phyloP scores from a whole-genome alignment of 2,329 filamentous ascomycete species.

The Penicillium sumatraense region DNA sequence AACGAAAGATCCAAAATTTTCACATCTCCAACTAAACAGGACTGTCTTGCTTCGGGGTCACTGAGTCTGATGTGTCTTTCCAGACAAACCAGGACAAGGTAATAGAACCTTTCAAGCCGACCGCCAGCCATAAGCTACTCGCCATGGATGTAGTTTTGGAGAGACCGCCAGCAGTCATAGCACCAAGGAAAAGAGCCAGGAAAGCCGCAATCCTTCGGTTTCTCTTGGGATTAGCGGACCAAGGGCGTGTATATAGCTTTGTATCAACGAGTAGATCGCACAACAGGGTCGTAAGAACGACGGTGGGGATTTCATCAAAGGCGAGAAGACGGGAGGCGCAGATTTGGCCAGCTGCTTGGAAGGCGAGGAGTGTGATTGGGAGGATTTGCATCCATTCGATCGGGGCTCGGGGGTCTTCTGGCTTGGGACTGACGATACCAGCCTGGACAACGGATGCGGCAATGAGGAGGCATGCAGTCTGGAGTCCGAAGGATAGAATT shows the following conservation, averaged over 20 bases:
- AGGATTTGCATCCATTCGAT: slow-evolving; percentile 44
- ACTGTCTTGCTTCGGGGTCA: slow-evolving; percentile 7
- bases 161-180: slow-evolving; percentile 46
- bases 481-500: slow-evolving; percentile 44
- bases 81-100: slow-evolving; percentile 44
- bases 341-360: slow-evolving; percentile 39
- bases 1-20: not conserved
- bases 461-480: slow-evolving; percentile 39
- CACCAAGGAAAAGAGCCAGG: slow-evolving; percentile 44
- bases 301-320: slow-evolving; percentile 37
- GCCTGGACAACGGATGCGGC: slow-evolving; percentile 42
- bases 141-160: slow-evolving; percentile 41
- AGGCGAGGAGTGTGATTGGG: slow-evolving; percentile 38
- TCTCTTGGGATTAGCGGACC: slow-evolving; percentile 35
- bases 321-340: slow-evolving; percentile 33
- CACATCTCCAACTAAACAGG: not conserved
- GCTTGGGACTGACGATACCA: slow-evolving; percentile 35
- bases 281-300: slow-evolving; percentile 34
- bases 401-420: slow-evolving; percentile 34
- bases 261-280: slow-evolving; percentile 15
- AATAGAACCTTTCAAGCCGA: slow-evolving; percentile 41
- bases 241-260: slow-evolving; percentile 18
- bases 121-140: slow-evolving; percentile 46
- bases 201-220: slow-evolving; percentile 43
- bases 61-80: slow-evolving; percentile 19